phyloP scores from a whole-genome alignment of 257 asterid species.

The Primulina tabacum region DNA sequence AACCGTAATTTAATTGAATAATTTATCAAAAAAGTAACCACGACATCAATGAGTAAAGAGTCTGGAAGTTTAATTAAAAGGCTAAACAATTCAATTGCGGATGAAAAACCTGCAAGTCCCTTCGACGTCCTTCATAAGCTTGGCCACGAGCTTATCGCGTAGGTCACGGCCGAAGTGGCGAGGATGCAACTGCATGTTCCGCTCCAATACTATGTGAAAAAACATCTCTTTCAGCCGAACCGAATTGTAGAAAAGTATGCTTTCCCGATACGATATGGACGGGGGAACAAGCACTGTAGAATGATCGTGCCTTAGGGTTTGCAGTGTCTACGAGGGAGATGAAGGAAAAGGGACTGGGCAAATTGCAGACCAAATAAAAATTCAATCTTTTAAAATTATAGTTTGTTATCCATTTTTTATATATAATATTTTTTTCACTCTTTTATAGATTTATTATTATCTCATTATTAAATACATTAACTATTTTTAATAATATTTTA shows the following conservation, averaged over 20 bases:
- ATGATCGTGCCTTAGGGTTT: background rate
- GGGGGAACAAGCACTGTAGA: background rate
- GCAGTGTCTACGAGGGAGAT: background rate
- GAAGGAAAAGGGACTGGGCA: no score
- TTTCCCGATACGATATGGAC: background rate
- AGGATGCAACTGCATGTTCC: conserved; percentile 97
- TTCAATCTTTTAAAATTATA: no score
- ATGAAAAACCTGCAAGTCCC: conserved; percentile 85
- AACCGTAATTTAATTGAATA: background rate
- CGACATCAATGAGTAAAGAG: background rate
- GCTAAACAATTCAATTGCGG: conserved; percentile 1
- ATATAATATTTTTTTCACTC: no score
- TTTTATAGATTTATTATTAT: no score
- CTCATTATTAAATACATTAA: no score
- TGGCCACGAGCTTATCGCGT: conserved; percentile 82
- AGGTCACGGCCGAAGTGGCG: conserved; percentile 98
- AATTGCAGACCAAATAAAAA: no score
- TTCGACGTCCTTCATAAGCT: conserved; percentile 96
- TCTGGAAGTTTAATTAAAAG: background rate
- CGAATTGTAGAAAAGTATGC: no score
- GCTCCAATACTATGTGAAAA: conserved; percentile 86
- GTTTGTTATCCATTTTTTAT: no score
- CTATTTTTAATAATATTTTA: no score
- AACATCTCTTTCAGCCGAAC: conserved; percentile 41
- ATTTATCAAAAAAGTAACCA: background rate